Evolutionary conservation across 164 flowering plant species (phyloP).

Genomic region (Aristolochia californica): DNA sequence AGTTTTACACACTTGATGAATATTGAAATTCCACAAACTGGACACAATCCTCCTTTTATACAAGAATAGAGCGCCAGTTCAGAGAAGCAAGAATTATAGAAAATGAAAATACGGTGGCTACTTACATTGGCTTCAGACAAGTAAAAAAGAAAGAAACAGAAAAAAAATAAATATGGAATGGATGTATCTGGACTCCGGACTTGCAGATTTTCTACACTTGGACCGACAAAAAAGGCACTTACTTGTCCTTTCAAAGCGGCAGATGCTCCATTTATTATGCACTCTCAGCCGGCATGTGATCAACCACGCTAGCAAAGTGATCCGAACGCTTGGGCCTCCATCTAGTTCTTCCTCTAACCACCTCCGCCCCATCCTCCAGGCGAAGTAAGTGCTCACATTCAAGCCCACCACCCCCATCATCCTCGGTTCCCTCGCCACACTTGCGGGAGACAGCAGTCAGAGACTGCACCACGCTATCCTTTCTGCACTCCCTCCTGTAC

Average conservation of each 20-base stretch:
- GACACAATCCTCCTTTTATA: no score
- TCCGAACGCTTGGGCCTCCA: conserved; percentile 73
- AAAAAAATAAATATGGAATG: no score
- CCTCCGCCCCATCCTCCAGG: conserved; percentile 65
- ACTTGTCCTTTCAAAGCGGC: no score
- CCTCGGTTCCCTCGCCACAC: conserved; percentile 10
- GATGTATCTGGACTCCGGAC: no score
- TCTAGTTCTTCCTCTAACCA: conserved; percentile 65
- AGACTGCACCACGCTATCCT: conserved; percentile 72
- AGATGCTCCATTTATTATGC: conserved; percentile 15
- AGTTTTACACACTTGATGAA: no score
- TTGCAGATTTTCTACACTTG: conserved; percentile 36
- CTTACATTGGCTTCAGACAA: no score
- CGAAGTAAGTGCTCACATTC: conserved; percentile 63
- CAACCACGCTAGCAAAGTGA: conserved; percentile 24
- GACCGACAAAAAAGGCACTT: no score
- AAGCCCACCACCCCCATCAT: conserved; percentile 24
- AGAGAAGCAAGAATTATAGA: no score
- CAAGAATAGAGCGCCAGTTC: no score
- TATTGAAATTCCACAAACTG: no score
- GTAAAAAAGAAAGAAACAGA: no score
- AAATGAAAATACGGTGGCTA: no score
- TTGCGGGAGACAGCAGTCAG: conserved; percentile 40
- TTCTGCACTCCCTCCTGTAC: conserved; percentile 78
- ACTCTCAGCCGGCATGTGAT: conserved; percentile 29